Evolutionary conservation across 768 basidiomycete genomes (phyloP).

Genomic region (Saitozyma podzolica): DNA sequence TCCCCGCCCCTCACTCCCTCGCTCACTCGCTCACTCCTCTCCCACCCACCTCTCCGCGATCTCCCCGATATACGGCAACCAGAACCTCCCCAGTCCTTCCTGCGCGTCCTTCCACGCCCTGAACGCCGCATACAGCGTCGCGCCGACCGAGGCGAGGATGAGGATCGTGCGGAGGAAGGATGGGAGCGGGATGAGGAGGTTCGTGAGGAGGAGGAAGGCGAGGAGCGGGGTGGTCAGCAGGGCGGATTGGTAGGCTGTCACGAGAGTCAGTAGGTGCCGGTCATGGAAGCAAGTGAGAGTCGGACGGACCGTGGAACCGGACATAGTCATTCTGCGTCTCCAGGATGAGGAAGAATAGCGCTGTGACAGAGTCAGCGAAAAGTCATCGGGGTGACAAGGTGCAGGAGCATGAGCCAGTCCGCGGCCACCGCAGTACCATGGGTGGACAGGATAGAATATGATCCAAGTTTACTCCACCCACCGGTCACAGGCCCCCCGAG

Average conservation of each 20-base stretch:
- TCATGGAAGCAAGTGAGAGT: neutral
- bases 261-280: conserved; percentile 7
- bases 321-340: conserved; percentile 76
- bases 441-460: neutral
- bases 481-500: conserved; percentile 71
- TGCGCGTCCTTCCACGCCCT: conserved; percentile 48
- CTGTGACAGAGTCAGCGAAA: conserved; percentile 51
- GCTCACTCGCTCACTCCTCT: conserved; percentile 63
- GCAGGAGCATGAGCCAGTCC: neutral
- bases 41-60: conserved; percentile 69
- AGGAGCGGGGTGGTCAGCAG: conserved; percentile 67
- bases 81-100: conserved; percentile 61
- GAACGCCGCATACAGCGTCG: conserved; percentile 62
- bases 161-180: conserved; percentile 59
- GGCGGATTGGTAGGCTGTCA: conserved; percentile 73
- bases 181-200: conserved; percentile 61
- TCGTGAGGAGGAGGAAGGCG: conserved; percentile 59
- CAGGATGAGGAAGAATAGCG: conserved; percentile 65
- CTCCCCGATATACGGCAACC: conserved; percentile 65
- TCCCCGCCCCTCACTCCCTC: too few species aligned
- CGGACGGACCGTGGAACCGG: conserved; percentile 68
- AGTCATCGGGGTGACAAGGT: neutral
- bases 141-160: conserved; percentile 57
- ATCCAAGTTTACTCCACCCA: conserved; percentile 50
- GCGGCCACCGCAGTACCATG: too few species aligned